Percentiles rank a stretch among this genome's conserved stretches.
Evolutionary conservation across 306 rosid genomes (phyloP).

Genomic region (Fragaria ananassa): DNA sequence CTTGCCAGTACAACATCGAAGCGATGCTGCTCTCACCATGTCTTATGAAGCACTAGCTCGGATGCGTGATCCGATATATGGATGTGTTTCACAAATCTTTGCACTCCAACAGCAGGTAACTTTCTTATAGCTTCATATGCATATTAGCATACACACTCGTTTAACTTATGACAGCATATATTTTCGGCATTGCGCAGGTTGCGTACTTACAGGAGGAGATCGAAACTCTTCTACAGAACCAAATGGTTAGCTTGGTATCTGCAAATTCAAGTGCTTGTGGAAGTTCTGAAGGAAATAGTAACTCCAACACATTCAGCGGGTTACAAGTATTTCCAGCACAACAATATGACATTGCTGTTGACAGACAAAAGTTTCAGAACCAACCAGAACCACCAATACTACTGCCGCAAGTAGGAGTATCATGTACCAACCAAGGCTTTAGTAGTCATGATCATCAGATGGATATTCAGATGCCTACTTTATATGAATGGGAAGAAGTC

Average conservation of each 20-base stretch:
- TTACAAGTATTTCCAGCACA: constrained; percentile 32
- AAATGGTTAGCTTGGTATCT: constrained; percentile 37
- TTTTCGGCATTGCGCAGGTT: constrained; percentile 39
- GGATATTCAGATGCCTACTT: constrained; percentile 40
- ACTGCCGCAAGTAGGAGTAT: constrained; percentile 30
- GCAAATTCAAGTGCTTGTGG: constrained; percentile 29
- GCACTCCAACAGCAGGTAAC: constrained; percentile 77
- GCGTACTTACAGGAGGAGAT: constrained; percentile 86
- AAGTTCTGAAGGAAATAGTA: constrained; percentile 29
- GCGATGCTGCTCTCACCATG: constrained; percentile 71
- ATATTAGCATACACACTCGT: background rate
- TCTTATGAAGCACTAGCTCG: constrained; percentile 82
- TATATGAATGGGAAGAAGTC: constrained; percentile 40
- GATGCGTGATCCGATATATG: constrained; percentile 71
- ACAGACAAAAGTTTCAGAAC: constrained; percentile 39
- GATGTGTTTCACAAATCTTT: constrained; percentile 78
- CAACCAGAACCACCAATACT: constrained; percentile 31
- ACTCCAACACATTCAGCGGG: constrained; percentile 26
- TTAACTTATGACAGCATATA: background rate
- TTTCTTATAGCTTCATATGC: background rate
- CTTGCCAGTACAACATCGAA: constrained; percentile 61
- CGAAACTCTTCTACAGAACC: constrained; percentile 48
- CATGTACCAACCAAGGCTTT: constrained; percentile 25
- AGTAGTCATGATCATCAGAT: constrained; percentile 24
- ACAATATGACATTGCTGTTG: constrained; percentile 28